A percentile compares a stretch with the other conserved stretches of the same genome.
Conservation (phyloP, 108 stramenopile genomes). For the Schizochytrium sp. region DNA sequence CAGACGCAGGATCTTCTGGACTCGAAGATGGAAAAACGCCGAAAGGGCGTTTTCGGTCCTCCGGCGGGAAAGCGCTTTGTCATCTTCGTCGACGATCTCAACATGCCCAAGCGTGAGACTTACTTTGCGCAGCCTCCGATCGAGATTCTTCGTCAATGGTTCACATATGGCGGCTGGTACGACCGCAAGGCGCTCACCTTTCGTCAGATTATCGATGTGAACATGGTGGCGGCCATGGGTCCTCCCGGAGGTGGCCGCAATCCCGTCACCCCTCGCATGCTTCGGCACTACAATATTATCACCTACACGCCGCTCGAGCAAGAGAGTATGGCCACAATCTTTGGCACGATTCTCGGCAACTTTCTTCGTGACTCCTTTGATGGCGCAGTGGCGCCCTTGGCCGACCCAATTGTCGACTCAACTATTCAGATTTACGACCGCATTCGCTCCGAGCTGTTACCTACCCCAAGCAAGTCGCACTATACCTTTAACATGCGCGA, state of each 20-base stretch:
- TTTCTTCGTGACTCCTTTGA: slow-evolving; percentile 44
- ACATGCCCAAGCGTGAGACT: slow-evolving; percentile 59
- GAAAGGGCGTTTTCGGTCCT: slow-evolving; percentile 59
- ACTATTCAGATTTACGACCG: slow-evolving; percentile 44
- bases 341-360: slow-evolving; percentile 50
- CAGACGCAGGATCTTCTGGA: slow-evolving; percentile 61
- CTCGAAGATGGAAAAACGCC: slow-evolving; percentile 57
- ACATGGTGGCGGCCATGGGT: slow-evolving; percentile 56
- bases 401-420: slow-evolving; percentile 17
- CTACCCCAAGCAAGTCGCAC: slow-evolving; percentile 57
- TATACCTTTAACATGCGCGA: slow-evolving; percentile 66
- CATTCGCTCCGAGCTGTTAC: slow-evolving; percentile 41
- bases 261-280: slow-evolving; percentile 51
- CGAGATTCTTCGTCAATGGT: slow-evolving; percentile 62
- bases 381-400: slow-evolving; percentile 32
- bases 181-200: slow-evolving; percentile 56
- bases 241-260: slow-evolving; percentile 55
- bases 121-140: slow-evolving; percentile 59
- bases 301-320: slow-evolving; percentile 55
- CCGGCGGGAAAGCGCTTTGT: slow-evolving; percentile 51
- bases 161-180: slow-evolving; percentile 58
- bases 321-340: slow-evolving; percentile 44
- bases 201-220: slow-evolving; percentile 56
- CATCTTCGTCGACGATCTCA: slow-evolving; percentile 59
- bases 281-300: slow-evolving; percentile 59